Conservation (phyloP, 257 asterid genomes). For the Solanum appendiculatum region DNA sequence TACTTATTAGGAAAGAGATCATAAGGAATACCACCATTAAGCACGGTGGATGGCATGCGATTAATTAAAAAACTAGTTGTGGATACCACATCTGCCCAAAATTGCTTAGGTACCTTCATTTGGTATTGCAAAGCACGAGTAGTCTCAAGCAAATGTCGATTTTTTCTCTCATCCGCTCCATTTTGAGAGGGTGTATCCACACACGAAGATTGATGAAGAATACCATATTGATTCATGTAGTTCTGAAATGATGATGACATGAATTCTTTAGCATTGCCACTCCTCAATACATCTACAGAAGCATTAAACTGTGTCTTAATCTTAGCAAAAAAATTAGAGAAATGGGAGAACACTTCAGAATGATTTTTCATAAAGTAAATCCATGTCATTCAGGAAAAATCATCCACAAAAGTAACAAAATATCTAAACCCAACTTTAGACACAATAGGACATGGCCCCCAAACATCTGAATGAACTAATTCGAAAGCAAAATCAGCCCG, state of each 20-base stretch:
- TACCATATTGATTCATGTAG: not conserved
- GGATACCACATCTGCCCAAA: not conserved
- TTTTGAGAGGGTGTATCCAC: not conserved
- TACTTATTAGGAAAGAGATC: not conserved
- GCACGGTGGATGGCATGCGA: not conserved
- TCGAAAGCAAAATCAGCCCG: too few species aligned
- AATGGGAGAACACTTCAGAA: too few species aligned
- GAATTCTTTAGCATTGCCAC: not conserved
- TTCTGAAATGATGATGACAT: too few species aligned
- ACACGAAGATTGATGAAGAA: not conserved
- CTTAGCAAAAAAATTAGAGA: too few species aligned
- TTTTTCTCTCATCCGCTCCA: not conserved
- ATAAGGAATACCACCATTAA: not conserved
- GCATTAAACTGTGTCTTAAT: not conserved
- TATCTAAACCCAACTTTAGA: too few species aligned
- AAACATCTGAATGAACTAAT: too few species aligned
- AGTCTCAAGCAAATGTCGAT: not conserved
- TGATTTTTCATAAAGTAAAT: too few species aligned
- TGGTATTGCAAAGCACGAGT: not conserved
- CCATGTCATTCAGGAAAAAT: too few species aligned
- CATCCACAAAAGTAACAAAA: too few species aligned
- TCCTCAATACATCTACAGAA: not conserved
- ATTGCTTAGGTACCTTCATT: not conserved
- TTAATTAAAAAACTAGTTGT: not conserved
- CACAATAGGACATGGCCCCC: too few species aligned